A percentile compares a stretch with the other conserved stretches of the same genome.
phyloP scores from a whole-genome alignment of 2,329 filamentous ascomycete genomes.

The Xylariaceae sp. region DNA sequence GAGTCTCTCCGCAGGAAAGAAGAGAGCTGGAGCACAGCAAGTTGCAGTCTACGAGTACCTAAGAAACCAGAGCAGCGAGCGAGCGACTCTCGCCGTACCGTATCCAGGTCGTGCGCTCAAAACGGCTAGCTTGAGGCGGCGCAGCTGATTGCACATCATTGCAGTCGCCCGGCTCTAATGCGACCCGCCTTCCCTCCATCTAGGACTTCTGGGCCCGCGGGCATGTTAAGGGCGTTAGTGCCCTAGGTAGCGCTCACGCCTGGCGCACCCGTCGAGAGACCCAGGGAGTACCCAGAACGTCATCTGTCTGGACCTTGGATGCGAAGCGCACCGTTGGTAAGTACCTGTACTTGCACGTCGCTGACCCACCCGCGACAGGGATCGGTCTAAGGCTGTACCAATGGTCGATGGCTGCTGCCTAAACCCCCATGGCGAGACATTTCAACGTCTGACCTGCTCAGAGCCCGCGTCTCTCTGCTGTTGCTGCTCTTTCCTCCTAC shows the following conservation, averaged over 20 bases:
- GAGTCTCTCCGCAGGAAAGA: no score
- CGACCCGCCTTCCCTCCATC: constrained; percentile 12
- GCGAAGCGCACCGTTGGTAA: neutral
- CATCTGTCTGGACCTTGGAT: neutral
- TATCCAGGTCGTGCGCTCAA: constrained; percentile 2
- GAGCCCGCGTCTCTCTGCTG: constrained; percentile 8
- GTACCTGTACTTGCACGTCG: no score
- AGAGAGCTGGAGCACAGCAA: no score
- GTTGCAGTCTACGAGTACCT: neutral
- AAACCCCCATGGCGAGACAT: constrained; percentile 25
- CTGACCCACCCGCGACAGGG: constrained; percentile 14
- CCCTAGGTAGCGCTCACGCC: constrained; percentile 11
- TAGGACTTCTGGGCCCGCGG: constrained; percentile 24
- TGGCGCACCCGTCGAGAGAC: neutral
- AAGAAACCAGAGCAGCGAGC: neutral
- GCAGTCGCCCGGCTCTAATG: constrained; percentile 18
- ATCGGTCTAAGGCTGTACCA: constrained; percentile 22
- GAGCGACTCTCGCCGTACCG: neutral
- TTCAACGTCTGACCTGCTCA: constrained; percentile 20
- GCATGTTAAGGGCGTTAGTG: constrained; percentile 21
- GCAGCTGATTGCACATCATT: constrained; percentile 21
- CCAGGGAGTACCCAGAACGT: neutral
- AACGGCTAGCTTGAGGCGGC: constrained; percentile 27
- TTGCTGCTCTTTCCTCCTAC: constrained; percentile 15
- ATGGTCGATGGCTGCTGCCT: constrained; percentile 31